Evolutionary conservation across 306 rosid species (phyloP).

Genomic region (Inga laurina): DNA sequence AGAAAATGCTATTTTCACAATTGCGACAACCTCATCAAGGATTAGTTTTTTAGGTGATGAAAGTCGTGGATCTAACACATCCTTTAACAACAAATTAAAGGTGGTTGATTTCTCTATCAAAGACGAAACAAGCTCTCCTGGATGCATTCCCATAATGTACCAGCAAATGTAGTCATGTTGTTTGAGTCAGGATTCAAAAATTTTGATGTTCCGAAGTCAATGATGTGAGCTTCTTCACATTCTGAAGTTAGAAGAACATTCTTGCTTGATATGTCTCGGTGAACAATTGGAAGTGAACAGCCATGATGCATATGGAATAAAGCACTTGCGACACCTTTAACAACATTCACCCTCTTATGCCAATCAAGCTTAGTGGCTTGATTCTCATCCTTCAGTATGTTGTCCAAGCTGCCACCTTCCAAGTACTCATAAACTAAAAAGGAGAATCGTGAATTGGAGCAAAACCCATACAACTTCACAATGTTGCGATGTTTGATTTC

Average conservation of each 20-base stretch:
- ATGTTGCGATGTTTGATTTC: not conserved
- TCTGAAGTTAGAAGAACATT: not conserved
- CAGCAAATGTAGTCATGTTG: not conserved
- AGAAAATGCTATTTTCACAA: not conserved
- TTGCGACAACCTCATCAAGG: not conserved
- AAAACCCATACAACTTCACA: not conserved
- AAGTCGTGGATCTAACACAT: not conserved
- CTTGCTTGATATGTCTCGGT: slow-evolving; percentile 2
- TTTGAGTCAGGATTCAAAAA: not conserved
- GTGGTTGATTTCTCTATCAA: not conserved
- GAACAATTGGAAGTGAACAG: not conserved
- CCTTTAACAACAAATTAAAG: not conserved
- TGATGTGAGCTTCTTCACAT: not conserved
- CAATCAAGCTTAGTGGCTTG: too few relatives aligned
- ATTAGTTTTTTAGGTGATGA: not conserved
- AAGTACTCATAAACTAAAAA: too few relatives aligned
- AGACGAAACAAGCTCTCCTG: not conserved
- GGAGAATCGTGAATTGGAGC: not conserved
- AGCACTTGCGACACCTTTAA: not conserved
- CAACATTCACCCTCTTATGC: too few relatives aligned
- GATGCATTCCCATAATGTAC: slow-evolving; percentile 8
- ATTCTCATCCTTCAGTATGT: too few relatives aligned
- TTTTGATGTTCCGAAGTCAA: not conserved
- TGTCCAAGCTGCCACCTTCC: too few relatives aligned
- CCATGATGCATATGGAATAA: slow-evolving; percentile 2